A percentile compares a stretch with the other conserved stretches of the same genome.
Evolutionary conservation across 1,139 yeast genomes (phyloP).

Genomic region (Saccharomyces hybrid): DNA sequence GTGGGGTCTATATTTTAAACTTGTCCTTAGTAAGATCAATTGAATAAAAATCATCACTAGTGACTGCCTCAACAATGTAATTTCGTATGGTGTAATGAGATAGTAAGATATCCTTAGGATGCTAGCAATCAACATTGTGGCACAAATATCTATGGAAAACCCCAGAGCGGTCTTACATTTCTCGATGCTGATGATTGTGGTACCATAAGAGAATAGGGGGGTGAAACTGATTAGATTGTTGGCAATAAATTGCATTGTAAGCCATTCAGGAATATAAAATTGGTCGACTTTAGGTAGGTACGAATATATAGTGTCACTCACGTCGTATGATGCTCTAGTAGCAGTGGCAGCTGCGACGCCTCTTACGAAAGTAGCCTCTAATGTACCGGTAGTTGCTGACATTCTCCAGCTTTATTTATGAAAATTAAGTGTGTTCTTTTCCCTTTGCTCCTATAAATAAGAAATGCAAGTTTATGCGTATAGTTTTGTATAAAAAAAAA

Average conservation of each 20-base stretch:
- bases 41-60: conserved; percentile 74
- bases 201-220: conserved; percentile 79
- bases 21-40: conserved; percentile 50
- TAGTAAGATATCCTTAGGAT: conserved; percentile 69
- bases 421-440: too few relatives aligned
- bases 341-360: too few relatives aligned
- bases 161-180: conserved; percentile 62
- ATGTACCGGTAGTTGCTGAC: too few relatives aligned
- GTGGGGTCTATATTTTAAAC: conserved; percentile 50
- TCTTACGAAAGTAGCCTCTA: too few relatives aligned
- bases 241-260: conserved; percentile 36
- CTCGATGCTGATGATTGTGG: conserved; percentile 66
- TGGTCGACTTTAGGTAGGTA: conserved; percentile 34
- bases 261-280: conserved; percentile 40
- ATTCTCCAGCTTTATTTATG: too few relatives aligned
- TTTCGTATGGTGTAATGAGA: conserved; percentile 71
- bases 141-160: conserved; percentile 82
- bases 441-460: too few relatives aligned
- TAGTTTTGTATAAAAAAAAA: too few relatives aligned
- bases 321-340: too few relatives aligned
- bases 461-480: too few relatives aligned
- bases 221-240: conserved; percentile 53
- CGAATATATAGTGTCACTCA: conserved; percentile 17
- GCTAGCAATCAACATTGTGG: conserved; percentile 79
- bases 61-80: conserved; percentile 67